Percentiles rank a stretch among this genome's conserved stretches.
Evolutionary conservation across 306 rosid genomes (phyloP).

Genomic region (Neltuma alba): DNA sequence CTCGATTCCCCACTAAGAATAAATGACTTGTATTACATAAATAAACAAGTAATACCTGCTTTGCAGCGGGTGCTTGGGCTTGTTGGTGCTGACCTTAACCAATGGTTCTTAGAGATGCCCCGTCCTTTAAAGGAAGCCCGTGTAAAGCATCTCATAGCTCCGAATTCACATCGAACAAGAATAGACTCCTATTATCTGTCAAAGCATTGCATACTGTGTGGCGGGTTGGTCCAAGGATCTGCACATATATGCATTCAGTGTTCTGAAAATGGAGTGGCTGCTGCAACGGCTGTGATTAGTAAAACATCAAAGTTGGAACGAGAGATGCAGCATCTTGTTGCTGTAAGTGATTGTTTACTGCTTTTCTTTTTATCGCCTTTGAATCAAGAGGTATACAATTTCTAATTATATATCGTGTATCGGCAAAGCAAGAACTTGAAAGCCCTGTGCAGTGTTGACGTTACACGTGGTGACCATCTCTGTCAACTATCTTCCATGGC

Average conservation of each 20-base stretch:
- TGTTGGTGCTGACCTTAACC: slow-evolving; percentile 80
- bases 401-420: no score
- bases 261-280: slow-evolving; percentile 59
- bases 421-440: slow-evolving; percentile 9
- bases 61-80: slow-evolving; percentile 87
- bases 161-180: slow-evolving; percentile 73
- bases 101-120: slow-evolving; percentile 89
- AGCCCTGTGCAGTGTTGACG: not conserved
- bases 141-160: slow-evolving; percentile 51
- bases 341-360: slow-evolving; percentile 55
- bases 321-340: slow-evolving; percentile 89
- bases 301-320: slow-evolving; percentile 81
- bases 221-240: slow-evolving; percentile 79
- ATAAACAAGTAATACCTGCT: slow-evolving; percentile 91
- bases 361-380: slow-evolving; percentile 3
- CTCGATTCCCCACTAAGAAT: slow-evolving; percentile 74
- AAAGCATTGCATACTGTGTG: slow-evolving; percentile 86
- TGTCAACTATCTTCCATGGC: slow-evolving; percentile 15
- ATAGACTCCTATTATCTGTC: slow-evolving; percentile 92
- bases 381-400: slow-evolving; percentile 5
- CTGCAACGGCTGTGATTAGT: slow-evolving; percentile 65
- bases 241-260: slow-evolving; percentile 69
- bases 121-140: slow-evolving; percentile 72
- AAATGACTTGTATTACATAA: slow-evolving; percentile 86
- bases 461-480: slow-evolving; percentile 1